Evolutionary conservation across 2,329 filamentous ascomycete species (phyloP).

Genomic region (Chaetomiaceae sp.): DNA sequence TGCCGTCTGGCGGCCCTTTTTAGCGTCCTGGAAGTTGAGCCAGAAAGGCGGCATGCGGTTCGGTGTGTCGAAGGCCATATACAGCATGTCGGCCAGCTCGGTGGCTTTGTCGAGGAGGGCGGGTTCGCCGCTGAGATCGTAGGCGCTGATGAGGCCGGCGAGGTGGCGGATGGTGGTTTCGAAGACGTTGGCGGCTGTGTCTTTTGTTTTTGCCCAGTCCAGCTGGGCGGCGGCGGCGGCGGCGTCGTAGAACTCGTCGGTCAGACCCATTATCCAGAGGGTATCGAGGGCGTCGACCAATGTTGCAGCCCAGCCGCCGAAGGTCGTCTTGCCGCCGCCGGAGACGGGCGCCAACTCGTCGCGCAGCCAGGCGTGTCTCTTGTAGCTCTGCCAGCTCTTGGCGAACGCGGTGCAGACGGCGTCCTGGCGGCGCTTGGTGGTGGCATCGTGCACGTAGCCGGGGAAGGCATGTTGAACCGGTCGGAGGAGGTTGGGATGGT

Average conservation of each 20-base stretch:
- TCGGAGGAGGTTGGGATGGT: constrained; percentile 6
- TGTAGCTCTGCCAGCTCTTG: constrained; percentile 49
- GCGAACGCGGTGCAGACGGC: constrained; percentile 41
- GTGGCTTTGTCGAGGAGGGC: constrained; percentile 41
- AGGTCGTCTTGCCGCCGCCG: constrained; percentile 43
- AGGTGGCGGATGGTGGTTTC: constrained; percentile 46
- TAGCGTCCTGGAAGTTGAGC: constrained; percentile 48
- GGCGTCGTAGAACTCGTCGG: constrained; percentile 52
- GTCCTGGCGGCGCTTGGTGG: constrained; percentile 18
- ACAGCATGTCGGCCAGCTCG: constrained; percentile 46
- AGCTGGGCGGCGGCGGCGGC: constrained; percentile 45
- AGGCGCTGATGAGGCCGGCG: constrained; percentile 42
- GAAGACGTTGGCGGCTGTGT: constrained; percentile 40
- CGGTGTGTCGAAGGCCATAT: constrained; percentile 45
- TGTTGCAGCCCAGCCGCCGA: constrained; percentile 55
- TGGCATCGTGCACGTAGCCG: constrained; percentile 30
- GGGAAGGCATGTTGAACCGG: constrained; percentile 28
- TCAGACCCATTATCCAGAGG: constrained; percentile 57
- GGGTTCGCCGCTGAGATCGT: constrained; percentile 41
- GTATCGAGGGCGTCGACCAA: constrained; percentile 59
- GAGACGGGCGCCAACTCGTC: constrained; percentile 50
- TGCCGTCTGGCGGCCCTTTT: constrained; percentile 32
- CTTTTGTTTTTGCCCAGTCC: constrained; percentile 43
- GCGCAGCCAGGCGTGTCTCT: constrained; percentile 46
- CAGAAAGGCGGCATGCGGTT: constrained; percentile 50